Evolutionary conservation across 352 stramenopile species (phyloP).

Genomic region (Plasmopara muralis): DNA sequence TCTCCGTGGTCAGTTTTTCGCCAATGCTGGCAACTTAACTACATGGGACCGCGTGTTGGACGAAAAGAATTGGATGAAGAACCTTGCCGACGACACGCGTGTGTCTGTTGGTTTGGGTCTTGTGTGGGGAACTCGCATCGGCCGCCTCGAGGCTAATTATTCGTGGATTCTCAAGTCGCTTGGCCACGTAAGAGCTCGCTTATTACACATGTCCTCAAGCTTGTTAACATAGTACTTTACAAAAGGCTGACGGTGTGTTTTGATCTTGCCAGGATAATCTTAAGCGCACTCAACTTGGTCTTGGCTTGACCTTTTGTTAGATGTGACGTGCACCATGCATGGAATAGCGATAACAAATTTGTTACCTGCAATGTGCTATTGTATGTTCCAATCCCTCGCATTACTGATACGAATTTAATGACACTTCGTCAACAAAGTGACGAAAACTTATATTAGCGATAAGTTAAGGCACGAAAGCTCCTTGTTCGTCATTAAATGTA

Average conservation of each 20-base stretch:
- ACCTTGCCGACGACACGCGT: slow-evolving; percentile 81
- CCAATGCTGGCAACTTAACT: slow-evolving; percentile 86
- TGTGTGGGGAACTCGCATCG: slow-evolving; percentile 81
- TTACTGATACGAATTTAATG: too few species aligned
- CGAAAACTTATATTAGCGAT: neutral
- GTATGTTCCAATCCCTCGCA: too few species aligned
- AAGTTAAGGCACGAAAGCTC: neutral
- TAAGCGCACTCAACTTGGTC: slow-evolving; percentile 78
- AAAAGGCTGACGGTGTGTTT: neutral
- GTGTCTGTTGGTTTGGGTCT: slow-evolving; percentile 81
- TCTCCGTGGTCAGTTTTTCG: slow-evolving; percentile 84
- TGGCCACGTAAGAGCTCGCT: slow-evolving; percentile 45
- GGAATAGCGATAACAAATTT: too few species aligned
- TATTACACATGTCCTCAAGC: neutral
- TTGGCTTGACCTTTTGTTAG: slow-evolving; percentile 83
- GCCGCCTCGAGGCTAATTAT: slow-evolving; percentile 88
- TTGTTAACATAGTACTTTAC: neutral
- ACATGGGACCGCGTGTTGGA: slow-evolving; percentile 79
- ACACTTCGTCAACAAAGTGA: too few species aligned
- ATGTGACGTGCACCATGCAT: slow-evolving; percentile 1
- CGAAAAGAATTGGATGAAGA: slow-evolving; percentile 88
- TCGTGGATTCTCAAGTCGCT: slow-evolving; percentile 87
- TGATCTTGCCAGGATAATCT: slow-evolving; percentile 62
- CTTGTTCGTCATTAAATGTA: slow-evolving; percentile 37
- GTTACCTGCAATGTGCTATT: too few species aligned